phyloP scores from a whole-genome alignment of 108 stramenopile species.

The Asterionellopsis glacialis region DNA sequence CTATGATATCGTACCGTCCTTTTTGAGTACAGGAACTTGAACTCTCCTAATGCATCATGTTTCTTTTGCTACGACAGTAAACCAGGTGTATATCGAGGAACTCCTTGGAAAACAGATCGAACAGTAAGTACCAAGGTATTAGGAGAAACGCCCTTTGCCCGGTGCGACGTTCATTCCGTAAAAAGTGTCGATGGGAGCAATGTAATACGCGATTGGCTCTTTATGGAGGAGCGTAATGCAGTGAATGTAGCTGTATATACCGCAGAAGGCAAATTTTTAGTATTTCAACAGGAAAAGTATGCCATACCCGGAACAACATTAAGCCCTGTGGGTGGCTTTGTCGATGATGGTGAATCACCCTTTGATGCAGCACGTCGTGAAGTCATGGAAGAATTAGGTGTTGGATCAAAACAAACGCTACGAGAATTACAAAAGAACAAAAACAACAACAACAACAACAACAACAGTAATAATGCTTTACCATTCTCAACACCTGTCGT shows the following conservation, averaged over 20 bases:
- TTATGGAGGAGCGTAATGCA: constrained; percentile 51
- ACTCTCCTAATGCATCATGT: too few species aligned
- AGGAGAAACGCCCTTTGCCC: constrained; percentile 47
- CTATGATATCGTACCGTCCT: too few species aligned
- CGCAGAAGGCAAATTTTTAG: constrained; percentile 27
- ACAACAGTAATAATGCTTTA: constrained; percentile 6
- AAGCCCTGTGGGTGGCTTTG: constrained; percentile 52
- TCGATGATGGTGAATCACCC: constrained; percentile 43
- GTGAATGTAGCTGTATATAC: constrained; percentile 53
- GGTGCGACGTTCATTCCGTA: constrained; percentile 55
- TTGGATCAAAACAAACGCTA: constrained; percentile 25
- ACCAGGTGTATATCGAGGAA: too few species aligned
- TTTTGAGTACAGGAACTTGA: too few species aligned
- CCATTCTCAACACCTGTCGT: too few species aligned
- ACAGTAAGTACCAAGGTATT: constrained; percentile 13
- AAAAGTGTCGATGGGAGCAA: constrained; percentile 20
- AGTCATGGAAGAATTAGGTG: constrained; percentile 53
- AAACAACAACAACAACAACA: not conserved
- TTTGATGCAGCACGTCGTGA: constrained; percentile 49
- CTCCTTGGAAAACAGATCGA: constrained; percentile 5
- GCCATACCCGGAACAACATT: constrained; percentile 41
- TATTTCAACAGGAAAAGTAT: constrained; percentile 56
- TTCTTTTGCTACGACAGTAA: too few species aligned
- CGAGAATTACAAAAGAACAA: constrained; percentile 3
- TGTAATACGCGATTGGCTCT: constrained; percentile 52